Percentiles rank a stretch among this genome's conserved stretches.
Conservation (phyloP, 2,329 filamentous ascomycete genomes). For the Tolypocladium tropicale region DNA sequence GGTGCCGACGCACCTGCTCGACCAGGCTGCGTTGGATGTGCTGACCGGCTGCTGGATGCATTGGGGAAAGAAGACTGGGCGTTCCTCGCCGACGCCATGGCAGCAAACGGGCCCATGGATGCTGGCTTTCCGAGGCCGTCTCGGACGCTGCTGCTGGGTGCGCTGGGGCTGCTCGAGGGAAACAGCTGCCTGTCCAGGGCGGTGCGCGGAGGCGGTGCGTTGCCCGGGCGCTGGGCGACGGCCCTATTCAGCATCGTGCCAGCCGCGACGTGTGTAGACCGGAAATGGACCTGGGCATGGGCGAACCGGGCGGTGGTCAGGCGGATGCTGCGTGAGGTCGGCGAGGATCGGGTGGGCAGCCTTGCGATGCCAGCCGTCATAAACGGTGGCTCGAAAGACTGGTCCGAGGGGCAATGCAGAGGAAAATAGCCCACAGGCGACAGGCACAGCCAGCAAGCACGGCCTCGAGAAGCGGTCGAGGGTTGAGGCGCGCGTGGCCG, state of each 20-base stretch:
- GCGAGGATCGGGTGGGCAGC: constrained; percentile 25
- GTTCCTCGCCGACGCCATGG: constrained; percentile 30
- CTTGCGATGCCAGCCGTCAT: constrained; percentile 23
- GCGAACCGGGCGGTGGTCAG: constrained; percentile 13
- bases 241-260: constrained; percentile 8
- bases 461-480: not conserved
- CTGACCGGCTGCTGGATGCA: constrained; percentile 17
- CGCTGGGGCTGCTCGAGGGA: constrained; percentile 43
- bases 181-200: constrained; percentile 42
- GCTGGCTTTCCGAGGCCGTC: constrained; percentile 38
- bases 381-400: constrained; percentile 11
- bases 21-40: constrained; percentile 19
- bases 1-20: constrained; percentile 11
- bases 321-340: constrained; percentile 17
- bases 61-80: constrained; percentile 12
- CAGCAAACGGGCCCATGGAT: constrained; percentile 21
- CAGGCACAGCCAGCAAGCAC: not conserved
- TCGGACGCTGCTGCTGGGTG: constrained; percentile 35
- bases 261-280: constrained; percentile 1
- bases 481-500: not conserved
- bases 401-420: not conserved
- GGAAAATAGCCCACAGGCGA: not conserved
- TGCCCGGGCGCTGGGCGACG: constrained; percentile 15
- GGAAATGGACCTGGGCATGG: constrained; percentile 11
- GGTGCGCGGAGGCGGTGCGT: constrained; percentile 20